Conservation (phyloP, 371 early-diverging fungal species). For the Spraguea lophii region DNA sequence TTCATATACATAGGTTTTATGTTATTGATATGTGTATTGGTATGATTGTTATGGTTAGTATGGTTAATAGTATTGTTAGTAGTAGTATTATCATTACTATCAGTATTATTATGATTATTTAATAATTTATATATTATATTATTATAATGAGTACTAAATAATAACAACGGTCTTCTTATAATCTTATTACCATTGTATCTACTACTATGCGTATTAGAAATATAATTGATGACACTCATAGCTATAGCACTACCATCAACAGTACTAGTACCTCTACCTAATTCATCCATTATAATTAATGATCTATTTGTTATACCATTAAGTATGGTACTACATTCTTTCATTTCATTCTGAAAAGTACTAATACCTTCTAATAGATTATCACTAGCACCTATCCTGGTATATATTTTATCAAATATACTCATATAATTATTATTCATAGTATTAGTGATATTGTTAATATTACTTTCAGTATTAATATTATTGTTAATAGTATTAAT, state of each 20-base stretch:
- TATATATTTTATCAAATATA: constrained; percentile 71
- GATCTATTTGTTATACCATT: constrained; percentile 68
- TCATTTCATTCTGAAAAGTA: constrained; percentile 95
- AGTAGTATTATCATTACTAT: background rate
- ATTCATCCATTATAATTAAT: constrained; percentile 91
- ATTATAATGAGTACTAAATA: constrained; percentile 92
- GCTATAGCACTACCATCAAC: constrained; percentile 93
- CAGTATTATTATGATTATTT: constrained; percentile 47
- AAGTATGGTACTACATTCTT: constrained; percentile 77
- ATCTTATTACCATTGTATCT: background rate
- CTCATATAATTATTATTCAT: no score
- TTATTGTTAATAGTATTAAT: constrained; percentile 58
- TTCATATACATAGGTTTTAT: constrained; percentile 25
- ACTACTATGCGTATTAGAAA: constrained; percentile 47
- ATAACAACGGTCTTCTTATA: constrained; percentile 53
- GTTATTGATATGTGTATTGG: constrained; percentile 15
- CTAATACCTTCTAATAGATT: constrained; percentile 58
- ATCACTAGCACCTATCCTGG: constrained; percentile 65
- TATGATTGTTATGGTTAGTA: background rate
- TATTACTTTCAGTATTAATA: no score
- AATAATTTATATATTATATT: constrained; percentile 62
- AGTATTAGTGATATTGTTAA: no score
- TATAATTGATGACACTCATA: constrained; percentile 63
- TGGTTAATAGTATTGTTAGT: background rate
- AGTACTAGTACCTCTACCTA: constrained; percentile 92